phyloP scores from a whole-genome alignment of 2,329 filamentous ascomycete species.

The Hymenotorrendiella dingleyae region DNA sequence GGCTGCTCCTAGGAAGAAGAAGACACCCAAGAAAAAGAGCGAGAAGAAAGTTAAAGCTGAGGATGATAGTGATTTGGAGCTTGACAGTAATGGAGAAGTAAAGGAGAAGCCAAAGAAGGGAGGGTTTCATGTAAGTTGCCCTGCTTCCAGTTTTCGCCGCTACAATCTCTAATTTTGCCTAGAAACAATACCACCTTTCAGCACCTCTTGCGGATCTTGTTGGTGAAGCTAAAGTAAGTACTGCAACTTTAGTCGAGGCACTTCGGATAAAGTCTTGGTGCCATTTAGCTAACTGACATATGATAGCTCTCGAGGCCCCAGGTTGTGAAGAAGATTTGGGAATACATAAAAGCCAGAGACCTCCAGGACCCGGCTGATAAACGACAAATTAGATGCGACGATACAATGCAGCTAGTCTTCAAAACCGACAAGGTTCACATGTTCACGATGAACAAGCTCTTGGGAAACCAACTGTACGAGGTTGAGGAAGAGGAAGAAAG shows the following conservation, averaged over 20 bases:
- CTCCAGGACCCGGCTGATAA: constrained; percentile 90
- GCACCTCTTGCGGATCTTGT: constrained; percentile 62
- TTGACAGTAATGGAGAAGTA: constrained; percentile 49
- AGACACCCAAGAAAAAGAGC: constrained; percentile 58
- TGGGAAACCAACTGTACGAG: constrained; percentile 83
- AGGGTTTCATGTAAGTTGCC: constrained; percentile 69
- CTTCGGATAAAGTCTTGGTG: background rate
- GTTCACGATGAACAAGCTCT: constrained; percentile 99
- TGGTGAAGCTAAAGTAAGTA: constrained; percentile 59
- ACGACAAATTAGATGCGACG: constrained; percentile 88
- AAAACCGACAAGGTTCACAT: constrained; percentile 89
- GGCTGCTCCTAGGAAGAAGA: constrained; percentile 53
- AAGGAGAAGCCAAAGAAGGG: constrained; percentile 69
- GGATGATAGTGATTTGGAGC: constrained; percentile 73
- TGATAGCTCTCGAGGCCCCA: constrained; percentile 81
- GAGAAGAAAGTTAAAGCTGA: constrained; percentile 67
- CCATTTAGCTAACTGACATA: constrained; percentile 10
- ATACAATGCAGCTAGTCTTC: constrained; percentile 86
- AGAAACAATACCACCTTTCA: constrained; percentile 72
- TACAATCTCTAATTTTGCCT: constrained; percentile 2
- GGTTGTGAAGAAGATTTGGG: constrained; percentile 94
- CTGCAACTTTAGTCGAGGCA: background rate
- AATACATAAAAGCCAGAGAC: constrained; percentile 81
- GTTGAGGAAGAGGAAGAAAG: constrained; percentile 67
- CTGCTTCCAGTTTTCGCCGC: constrained; percentile 11